Evolutionary conservation across 768 basidiomycete species (phyloP).

Genomic region (Macrolepiota fuliginosa): DNA sequence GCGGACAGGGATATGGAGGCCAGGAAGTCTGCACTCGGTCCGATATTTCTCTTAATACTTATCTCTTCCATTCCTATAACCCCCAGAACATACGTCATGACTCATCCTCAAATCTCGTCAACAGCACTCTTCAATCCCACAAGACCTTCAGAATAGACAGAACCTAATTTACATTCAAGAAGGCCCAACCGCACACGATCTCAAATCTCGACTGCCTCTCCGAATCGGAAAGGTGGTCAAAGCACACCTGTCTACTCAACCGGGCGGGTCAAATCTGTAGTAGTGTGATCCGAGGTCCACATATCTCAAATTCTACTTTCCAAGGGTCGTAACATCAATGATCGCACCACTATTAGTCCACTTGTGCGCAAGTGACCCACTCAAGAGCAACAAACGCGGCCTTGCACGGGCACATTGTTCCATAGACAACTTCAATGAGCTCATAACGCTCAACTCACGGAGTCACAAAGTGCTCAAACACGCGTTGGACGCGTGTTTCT

Average conservation of each 20-base stretch:
- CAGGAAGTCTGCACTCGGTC: background rate
- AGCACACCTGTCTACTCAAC: background rate
- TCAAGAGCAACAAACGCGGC: background rate
- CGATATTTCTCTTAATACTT: background rate
- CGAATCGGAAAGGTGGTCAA: background rate
- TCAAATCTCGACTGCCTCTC: background rate
- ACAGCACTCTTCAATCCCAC: background rate
- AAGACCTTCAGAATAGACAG: background rate
- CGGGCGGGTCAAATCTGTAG: background rate
- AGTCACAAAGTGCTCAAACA: background rate
- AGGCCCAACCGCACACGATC: background rate
- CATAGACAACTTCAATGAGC: background rate
- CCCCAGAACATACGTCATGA: constrained; percentile 9
- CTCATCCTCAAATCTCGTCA: background rate
- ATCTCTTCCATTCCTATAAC: constrained; percentile 4
- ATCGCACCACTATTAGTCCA: background rate
- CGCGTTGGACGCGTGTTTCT: background rate
- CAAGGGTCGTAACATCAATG: background rate
- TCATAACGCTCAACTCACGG: background rate
- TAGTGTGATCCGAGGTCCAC: background rate
- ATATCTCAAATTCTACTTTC: background rate
- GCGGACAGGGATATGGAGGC: background rate
- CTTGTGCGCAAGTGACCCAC: background rate
- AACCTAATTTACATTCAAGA: background rate
- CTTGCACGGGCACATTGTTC: background rate